A percentile compares a stretch with the other conserved stretches of the same genome.
phyloP scores from a whole-genome alignment of 2,329 filamentous ascomycete genomes.

The Aspergillus sp. region DNA sequence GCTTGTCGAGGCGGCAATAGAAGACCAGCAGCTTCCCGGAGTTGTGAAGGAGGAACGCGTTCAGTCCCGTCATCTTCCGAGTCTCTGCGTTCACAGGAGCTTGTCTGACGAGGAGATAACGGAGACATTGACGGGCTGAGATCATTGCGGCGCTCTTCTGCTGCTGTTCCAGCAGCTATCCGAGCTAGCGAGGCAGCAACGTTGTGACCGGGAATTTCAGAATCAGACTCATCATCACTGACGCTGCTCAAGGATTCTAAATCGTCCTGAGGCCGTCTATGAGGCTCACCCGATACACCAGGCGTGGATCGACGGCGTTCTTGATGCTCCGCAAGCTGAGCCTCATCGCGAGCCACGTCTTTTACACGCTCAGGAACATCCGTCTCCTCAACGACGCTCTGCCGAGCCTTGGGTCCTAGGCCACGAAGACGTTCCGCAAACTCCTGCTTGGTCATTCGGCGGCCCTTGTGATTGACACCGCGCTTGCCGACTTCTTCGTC shows the following conservation, averaged over 20 bases:
- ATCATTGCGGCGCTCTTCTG: slow-evolving; percentile 44
- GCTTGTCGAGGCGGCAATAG: slow-evolving; percentile 28
- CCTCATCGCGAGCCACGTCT: slow-evolving; percentile 40
- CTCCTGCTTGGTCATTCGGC: slow-evolving; percentile 66
- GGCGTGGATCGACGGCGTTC: slow-evolving; percentile 31
- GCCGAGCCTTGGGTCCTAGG: slow-evolving; percentile 63
- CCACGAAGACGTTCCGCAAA: slow-evolving; percentile 67
- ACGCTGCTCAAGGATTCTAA: slow-evolving; percentile 31
- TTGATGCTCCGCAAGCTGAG: slow-evolving; percentile 31
- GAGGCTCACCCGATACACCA: slow-evolving; percentile 17
- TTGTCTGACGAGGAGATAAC: slow-evolving; percentile 23
- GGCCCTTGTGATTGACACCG: slow-evolving; percentile 53
- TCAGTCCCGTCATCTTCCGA: slow-evolving; percentile 51
- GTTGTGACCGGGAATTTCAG: slow-evolving; percentile 37
- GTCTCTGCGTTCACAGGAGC: slow-evolving; percentile 35
- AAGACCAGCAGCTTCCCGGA: slow-evolving; percentile 39
- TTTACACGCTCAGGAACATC: slow-evolving; percentile 47
- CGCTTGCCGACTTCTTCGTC: slow-evolving; percentile 40
- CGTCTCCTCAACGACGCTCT: slow-evolving; percentile 49
- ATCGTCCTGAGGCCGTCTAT: slow-evolving; percentile 23
- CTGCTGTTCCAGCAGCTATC: slow-evolving; percentile 41
- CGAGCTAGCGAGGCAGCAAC: slow-evolving; percentile 44
- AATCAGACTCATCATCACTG: slow-evolving; percentile 31
- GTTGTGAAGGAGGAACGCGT: slow-evolving; percentile 45
- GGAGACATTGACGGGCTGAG: slow-evolving; percentile 34